Evolutionary conservation across 768 basidiomycete genomes (phyloP), one percentile per base, ranked within the genome.

Genomic region (Kwoniella shandongensis): DNA sequence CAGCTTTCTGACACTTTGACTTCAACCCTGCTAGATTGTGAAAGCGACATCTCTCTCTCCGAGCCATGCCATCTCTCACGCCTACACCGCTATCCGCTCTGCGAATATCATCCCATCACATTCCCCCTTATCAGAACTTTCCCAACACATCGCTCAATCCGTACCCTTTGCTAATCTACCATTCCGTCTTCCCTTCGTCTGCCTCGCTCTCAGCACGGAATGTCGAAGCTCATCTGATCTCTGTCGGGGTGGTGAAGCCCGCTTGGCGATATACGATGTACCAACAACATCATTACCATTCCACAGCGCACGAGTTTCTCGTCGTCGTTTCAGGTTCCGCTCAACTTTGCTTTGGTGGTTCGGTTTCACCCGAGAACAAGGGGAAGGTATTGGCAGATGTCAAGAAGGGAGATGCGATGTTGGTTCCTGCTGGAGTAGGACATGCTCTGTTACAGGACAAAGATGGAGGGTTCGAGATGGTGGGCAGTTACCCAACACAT

Each of bases 191-290:
- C 50, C 50, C 60, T n/a, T 38, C 52, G 4, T 47, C 51, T 2
- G 15, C 60, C 0, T 22, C 26, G 3, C 18, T 58, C 2, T 35
- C 56, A 3, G 44, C 62, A 0, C 27, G 45, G 2, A 51, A 62
- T 25, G 73, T 81, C 53, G 78, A 80, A 46, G 57, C 69, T 17
- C 78, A 80, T 59, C 59, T 81, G 30, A 40, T 42, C 15, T 66
- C 54, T 26, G 62, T 77, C 25, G 79, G 76, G 8, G 76, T 77
- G n/a, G 72, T 73, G 13, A 56, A 57, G 32, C 80, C 80, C 2
- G 72, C 77, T 52, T 80, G 80, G 79, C 75, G 77, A 13, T 81
- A 78, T 65, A 76, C 78, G 23, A 80, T 80, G 79, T 80, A 80
- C 70, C 60, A 51, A 40, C 69, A 69, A 25, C 73, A 76, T 23